Evolutionary conservation across 306 rosid species (phyloP).

Genomic region (Prunus campanulata): DNA sequence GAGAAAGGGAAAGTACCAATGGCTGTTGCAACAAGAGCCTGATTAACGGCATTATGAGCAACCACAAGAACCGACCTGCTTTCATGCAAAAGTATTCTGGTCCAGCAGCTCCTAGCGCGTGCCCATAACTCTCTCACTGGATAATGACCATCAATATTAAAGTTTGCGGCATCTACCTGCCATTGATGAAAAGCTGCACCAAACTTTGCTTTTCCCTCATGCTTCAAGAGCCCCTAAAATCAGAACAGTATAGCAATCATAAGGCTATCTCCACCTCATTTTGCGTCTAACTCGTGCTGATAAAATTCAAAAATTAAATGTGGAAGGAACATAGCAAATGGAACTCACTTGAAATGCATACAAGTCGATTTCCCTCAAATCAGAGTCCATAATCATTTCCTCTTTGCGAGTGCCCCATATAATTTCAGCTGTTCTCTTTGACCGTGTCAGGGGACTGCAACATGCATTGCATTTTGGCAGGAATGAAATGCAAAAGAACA

Average conservation of each 20-base stretch:
- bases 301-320: background rate
- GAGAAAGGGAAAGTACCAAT: slow-evolving; percentile 53
- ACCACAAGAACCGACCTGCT: slow-evolving; percentile 87
- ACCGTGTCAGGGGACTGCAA: slow-evolving; percentile 70
- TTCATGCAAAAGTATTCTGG: slow-evolving; percentile 68
- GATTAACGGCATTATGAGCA: slow-evolving; percentile 99
- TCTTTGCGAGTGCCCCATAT: slow-evolving; percentile 71
- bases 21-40: slow-evolving; percentile 94
- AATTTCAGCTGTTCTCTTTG: slow-evolving; percentile 87
- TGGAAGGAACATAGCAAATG: background rate
- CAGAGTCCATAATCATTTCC: slow-evolving; percentile 53
- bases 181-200: slow-evolving; percentile 77
- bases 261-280: background rate
- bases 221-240: slow-evolving; percentile 77
- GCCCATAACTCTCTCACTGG: slow-evolving; percentile 94
- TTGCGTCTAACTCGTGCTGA: background rate
- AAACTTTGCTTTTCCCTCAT: slow-evolving; percentile 73
- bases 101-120: slow-evolving; percentile 82
- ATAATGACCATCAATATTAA: slow-evolving; percentile 83
- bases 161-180: slow-evolving; percentile 84
- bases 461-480: slow-evolving; percentile 10
- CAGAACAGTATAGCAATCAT: slow-evolving; percentile 26
- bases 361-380: slow-evolving; percentile 83
- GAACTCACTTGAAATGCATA: slow-evolving; percentile 84
- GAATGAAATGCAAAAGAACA: background rate